phyloP scores from a whole-genome alignment of 495 filamentous ascomycete species.

The Chlorociboria aeruginascens region DNA sequence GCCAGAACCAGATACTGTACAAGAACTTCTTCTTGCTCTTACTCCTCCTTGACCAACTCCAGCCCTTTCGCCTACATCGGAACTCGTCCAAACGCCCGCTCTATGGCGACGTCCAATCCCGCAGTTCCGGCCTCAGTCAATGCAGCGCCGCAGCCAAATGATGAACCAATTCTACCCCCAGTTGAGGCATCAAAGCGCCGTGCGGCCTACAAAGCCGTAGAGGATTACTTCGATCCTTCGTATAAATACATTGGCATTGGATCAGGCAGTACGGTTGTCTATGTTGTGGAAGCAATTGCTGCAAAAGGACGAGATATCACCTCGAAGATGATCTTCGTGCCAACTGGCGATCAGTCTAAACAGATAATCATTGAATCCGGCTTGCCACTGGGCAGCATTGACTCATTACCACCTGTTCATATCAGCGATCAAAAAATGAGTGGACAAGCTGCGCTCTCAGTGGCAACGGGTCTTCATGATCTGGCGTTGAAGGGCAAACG shows the following conservation, averaged over 20 bases:
- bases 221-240: constrained; percentile 63
- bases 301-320: constrained; percentile 48
- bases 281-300: constrained; percentile 91
- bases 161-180: constrained; percentile 14
- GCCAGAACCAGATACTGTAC: too few species aligned
- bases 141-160: not conserved
- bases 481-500: constrained; percentile 19
- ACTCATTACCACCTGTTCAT: constrained; percentile 46
- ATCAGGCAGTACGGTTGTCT: constrained; percentile 84
- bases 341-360: constrained; percentile 72
- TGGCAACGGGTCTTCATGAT: constrained; percentile 20
- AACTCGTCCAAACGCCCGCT: not conserved
- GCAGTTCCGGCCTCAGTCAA: constrained; percentile 1
- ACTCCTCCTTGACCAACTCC: too few species aligned
- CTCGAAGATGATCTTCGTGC: constrained; percentile 65
- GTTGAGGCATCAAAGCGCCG: constrained; percentile 76
- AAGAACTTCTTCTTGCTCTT: too few species aligned
- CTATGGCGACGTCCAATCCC: constrained; percentile 12
- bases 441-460: constrained; percentile 9
- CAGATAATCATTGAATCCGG: constrained; percentile 69
- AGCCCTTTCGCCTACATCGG: too few species aligned
- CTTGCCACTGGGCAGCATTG: constrained; percentile 65
- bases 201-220: constrained; percentile 73
- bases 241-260: constrained; percentile 83
- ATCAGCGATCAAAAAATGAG: constrained; percentile 10